Base-by-base conservation (phyloP, 306 rosid species). In the Malus sieversii region DNA sequence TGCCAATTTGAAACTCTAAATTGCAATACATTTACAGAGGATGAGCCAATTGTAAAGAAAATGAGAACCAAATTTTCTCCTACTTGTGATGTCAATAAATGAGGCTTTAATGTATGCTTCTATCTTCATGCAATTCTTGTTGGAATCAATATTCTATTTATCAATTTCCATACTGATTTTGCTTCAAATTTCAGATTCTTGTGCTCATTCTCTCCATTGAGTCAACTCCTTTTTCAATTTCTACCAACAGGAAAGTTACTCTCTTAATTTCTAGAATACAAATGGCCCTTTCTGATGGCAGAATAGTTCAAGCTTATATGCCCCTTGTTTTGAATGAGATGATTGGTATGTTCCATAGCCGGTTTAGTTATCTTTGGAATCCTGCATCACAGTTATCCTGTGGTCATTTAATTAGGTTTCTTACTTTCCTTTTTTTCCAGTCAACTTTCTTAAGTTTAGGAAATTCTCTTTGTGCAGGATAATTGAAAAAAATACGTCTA, bases 231-330 rank as follows among this genome's bases (percentile, higher is more conserved):
- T 79, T 88, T 79, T 90, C 98, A 15, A 80, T 92, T 53, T 84
- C 87, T 66, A 85, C 93, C 46, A 89, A 92, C 84, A 89, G 96
- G 82, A 81, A 75, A 83, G 84, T 92, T 64, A 89, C 86, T 72
- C 84, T 85, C 46, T 74, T 89, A 73, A 89, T 95, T 77, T 90
- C 97, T 78, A 85, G 87, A 88, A 74, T 92, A 70, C 98, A 94
- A 73, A 94, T 80, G 95, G 84, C 77, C 68, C 83, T 95, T 67
- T 84, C 89, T 79, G 70, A 88, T 76, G 90, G 92, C 79, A 87
- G 88, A 81, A 79, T 92, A 66, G 73, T 85, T 69, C 77, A 75
- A 67, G 85, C 79, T 79, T 92, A 90, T 84, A 81, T 84, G 73
- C 87, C 89, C 71, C 84, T 90, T 82, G 88, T 89, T 79, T 70